phyloP scores from a whole-genome alignment of 345 rosid species.

The Isatis tinctoria region DNA sequence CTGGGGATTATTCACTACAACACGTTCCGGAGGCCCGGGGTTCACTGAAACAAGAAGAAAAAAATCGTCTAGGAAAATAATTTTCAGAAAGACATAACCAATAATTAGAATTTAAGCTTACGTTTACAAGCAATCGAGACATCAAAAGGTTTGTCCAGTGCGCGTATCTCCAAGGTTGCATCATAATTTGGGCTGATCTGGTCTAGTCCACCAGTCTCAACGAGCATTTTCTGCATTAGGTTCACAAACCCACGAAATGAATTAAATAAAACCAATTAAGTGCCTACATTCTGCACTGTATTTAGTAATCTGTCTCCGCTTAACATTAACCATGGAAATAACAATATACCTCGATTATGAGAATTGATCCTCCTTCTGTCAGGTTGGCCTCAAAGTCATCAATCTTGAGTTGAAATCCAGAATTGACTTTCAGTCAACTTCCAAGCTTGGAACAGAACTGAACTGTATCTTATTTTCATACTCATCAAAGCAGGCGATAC shows the following conservation, averaged over 20 bases:
- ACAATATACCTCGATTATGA: constrained; percentile 44
- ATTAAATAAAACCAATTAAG: not conserved
- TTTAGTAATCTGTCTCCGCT: not conserved
- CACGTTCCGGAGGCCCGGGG: constrained; percentile 44
- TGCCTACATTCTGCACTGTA: not conserved
- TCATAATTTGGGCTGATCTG: constrained; percentile 42
- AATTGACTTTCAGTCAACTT: constrained; percentile 28
- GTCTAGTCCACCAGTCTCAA: constrained; percentile 44
- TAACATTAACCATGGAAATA: not conserved
- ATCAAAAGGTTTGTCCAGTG: constrained; percentile 24
- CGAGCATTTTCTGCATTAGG: constrained; percentile 38
- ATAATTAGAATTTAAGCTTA: constrained; percentile 24
- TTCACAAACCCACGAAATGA: not conserved
- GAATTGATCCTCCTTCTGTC: constrained; percentile 31
- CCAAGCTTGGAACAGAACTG: constrained; percentile 34
- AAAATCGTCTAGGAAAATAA: not conserved
- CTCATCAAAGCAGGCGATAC: constrained; percentile 48
- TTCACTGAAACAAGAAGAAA: constrained; percentile 33
- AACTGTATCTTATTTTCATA: constrained; percentile 43
- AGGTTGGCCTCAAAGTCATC: constrained; percentile 35
- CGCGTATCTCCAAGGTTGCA: constrained; percentile 43
- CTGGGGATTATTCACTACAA: constrained; percentile 24
- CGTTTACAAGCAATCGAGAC: constrained; percentile 54
- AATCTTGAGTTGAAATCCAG: constrained; percentile 16
- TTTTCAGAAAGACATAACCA: not conserved